Conservation (phyloP, 805 yeast species). For the Peterozyma toletana region DNA sequence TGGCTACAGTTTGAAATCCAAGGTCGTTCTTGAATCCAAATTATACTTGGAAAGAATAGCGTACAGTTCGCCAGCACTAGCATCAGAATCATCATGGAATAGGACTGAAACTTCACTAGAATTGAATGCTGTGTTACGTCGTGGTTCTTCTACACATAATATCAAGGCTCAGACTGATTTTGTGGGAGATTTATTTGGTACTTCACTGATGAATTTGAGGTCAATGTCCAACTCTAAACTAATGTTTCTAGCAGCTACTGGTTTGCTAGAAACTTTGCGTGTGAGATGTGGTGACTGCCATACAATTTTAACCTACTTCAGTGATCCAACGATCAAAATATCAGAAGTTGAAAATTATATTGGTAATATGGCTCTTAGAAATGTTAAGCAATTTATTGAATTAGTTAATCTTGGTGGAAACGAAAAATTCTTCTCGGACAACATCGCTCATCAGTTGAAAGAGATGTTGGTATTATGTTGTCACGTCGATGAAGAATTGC, state of each 20-base stretch:
- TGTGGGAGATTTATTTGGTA: constrained; percentile 39
- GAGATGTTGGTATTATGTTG: constrained; percentile 65
- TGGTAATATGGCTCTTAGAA: constrained; percentile 53
- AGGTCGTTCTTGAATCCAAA: constrained; percentile 39
- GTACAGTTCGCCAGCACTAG: constrained; percentile 79
- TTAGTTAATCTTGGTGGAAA: constrained; percentile 47
- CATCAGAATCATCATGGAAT: constrained; percentile 71
- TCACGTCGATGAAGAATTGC: constrained; percentile 68
- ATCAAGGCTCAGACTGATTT: constrained; percentile 68
- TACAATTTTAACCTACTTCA: constrained; percentile 66
- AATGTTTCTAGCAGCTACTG: constrained; percentile 81
- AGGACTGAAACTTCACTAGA: constrained; percentile 90
- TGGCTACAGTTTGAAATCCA: constrained; percentile 66
- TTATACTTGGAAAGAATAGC: constrained; percentile 64
- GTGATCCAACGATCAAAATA: constrained; percentile 74
- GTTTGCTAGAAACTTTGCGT: constrained; percentile 72
- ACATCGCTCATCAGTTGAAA: constrained; percentile 62
- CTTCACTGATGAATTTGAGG: constrained; percentile 46
- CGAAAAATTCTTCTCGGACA: constrained; percentile 46
- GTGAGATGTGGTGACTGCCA: constrained; percentile 79
- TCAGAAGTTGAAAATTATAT: constrained; percentile 65
- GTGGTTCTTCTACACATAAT: constrained; percentile 82
- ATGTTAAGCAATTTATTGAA: constrained; percentile 49
- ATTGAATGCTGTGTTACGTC: constrained; percentile 79
- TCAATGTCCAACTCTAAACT: constrained; percentile 64